Evolutionary conservation across 495 filamentous ascomycete species (phyloP).

Genomic region (Tuber magnatum): DNA sequence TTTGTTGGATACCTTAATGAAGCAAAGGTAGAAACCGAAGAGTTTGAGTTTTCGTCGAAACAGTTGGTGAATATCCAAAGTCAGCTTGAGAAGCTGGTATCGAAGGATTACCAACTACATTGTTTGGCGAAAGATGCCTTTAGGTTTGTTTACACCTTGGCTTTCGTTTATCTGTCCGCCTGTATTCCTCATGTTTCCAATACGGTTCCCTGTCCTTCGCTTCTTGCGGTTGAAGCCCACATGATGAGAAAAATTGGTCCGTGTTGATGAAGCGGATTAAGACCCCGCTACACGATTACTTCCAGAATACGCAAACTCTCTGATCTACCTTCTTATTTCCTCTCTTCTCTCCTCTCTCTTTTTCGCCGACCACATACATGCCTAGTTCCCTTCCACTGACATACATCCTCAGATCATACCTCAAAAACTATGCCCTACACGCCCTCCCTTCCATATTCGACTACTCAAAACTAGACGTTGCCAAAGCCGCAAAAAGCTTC

Average conservation of each 20-base stretch:
- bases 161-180: not conserved
- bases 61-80: constrained; percentile 28
- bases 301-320: constrained; percentile 43
- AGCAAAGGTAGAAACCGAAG: constrained; percentile 26
- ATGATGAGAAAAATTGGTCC: constrained; percentile 48
- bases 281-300: constrained; percentile 48
- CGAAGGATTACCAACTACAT: constrained; percentile 36
- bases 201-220: not conserved
- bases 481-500: constrained; percentile 36
- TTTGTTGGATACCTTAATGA: constrained; percentile 30
- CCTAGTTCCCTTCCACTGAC: constrained; percentile 12
- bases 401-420: constrained; percentile 30
- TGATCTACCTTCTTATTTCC: constrained; percentile 18
- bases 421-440: constrained; percentile 38
- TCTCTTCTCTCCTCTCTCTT: not conserved
- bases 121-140: constrained; percentile 37
- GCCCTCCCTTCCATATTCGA: constrained; percentile 33
- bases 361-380: not conserved
- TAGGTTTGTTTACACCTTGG: constrained; percentile 27
- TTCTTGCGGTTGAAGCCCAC: not conserved
- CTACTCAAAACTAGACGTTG: constrained; percentile 31
- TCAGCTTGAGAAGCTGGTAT: constrained; percentile 32
- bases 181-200: not conserved
- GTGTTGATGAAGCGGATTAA: constrained; percentile 55
- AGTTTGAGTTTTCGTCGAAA: constrained; percentile 38